phyloP scores from a whole-genome alignment of 2,329 filamentous ascomycete species.

The Meredithiella fracta region DNA sequence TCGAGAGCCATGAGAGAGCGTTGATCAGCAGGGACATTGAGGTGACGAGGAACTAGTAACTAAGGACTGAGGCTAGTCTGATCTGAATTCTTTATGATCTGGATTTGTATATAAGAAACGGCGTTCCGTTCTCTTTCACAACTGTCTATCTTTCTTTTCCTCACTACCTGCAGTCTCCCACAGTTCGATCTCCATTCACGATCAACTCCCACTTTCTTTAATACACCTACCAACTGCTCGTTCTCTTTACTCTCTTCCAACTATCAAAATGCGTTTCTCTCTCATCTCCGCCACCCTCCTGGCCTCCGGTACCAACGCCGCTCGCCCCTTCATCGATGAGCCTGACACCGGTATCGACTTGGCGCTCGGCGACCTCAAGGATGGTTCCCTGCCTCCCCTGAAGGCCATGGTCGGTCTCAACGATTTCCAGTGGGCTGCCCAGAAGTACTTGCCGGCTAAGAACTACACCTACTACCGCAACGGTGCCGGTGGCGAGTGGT shows the following conservation, averaged over 20 bases:
- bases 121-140: neutral
- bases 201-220: neutral
- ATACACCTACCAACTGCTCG: no score
- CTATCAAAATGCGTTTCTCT: constrained; percentile 11
- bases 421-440: constrained; percentile 34
- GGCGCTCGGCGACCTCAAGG: constrained; percentile 22
- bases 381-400: constrained; percentile 8
- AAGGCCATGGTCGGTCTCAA: constrained; percentile 27
- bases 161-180: neutral
- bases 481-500: constrained; percentile 33
- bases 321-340: constrained; percentile 29
- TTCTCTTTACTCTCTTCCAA: neutral
- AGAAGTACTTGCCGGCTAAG: constrained; percentile 25
- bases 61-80: neutral
- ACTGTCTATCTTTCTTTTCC: neutral
- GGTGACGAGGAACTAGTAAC: neutral
- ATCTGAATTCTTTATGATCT: no score
- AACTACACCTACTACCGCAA: constrained; percentile 34
- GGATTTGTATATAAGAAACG: neutral
- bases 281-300: constrained; percentile 18
- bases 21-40: neutral
- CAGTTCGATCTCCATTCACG: neutral
- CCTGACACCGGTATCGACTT: constrained; percentile 30
- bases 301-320: constrained; percentile 24
- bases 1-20: neutral